phyloP scores from a whole-genome alignment of 1,139 yeast species.

The Geotrichum carabidarum region DNA sequence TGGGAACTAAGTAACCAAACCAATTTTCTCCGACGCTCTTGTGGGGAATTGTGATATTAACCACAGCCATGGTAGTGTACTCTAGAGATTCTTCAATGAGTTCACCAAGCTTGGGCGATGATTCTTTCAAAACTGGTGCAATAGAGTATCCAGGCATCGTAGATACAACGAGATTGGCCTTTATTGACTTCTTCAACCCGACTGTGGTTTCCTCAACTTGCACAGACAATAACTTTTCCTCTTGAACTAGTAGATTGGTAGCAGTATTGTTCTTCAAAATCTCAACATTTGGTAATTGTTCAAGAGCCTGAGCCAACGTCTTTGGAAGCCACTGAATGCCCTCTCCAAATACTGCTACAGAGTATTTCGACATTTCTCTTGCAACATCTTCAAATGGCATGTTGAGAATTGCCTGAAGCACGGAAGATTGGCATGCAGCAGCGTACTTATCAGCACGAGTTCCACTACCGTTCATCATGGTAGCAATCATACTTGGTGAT shows the following conservation, averaged over 20 bases:
- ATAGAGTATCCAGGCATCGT: conserved; percentile 30
- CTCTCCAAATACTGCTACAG: conserved; percentile 30
- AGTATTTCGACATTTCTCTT: conserved; percentile 23
- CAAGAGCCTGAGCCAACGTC: conserved; percentile 38
- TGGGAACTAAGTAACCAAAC: conserved; percentile 87
- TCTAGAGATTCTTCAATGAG: conserved; percentile 23
- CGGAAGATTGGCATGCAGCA: conserved; percentile 26
- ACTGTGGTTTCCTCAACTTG: conserved; percentile 6
- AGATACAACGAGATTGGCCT: conserved; percentile 30
- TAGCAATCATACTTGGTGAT: conserved; percentile 52
- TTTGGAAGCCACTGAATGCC: conserved; percentile 35
- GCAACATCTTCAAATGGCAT: conserved; percentile 23
- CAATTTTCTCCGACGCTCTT: conserved; percentile 44
- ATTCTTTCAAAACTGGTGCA: conserved; percentile 20
- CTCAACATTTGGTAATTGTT: conserved; percentile 47
- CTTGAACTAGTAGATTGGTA: conserved; percentile 4
- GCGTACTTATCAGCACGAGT: conserved; percentile 30
- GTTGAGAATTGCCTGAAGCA: conserved; percentile 28
- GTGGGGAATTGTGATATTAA: conserved; percentile 34
- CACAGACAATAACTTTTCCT: not conserved
- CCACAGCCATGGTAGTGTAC: conserved; percentile 37
- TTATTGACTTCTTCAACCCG: conserved; percentile 6
- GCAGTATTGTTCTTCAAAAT: conserved; percentile 33
- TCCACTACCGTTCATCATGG: conserved; percentile 35
- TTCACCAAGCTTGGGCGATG: conserved; percentile 22